Evolutionary conservation across 257 asterid genomes (phyloP).

Genomic region (Forsythia viridissima): DNA sequence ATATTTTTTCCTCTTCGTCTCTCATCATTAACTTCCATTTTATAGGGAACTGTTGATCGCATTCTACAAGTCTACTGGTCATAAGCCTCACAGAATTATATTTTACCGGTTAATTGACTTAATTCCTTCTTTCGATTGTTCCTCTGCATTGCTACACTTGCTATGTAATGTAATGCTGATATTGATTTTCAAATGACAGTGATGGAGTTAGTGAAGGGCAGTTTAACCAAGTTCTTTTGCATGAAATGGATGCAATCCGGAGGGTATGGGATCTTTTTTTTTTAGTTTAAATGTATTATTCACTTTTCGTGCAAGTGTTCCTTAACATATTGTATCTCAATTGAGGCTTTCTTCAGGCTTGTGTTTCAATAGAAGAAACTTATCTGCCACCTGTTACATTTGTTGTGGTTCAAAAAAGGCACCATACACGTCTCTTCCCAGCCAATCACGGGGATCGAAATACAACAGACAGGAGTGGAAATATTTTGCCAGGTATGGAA

Average conservation of each 20-base stretch:
- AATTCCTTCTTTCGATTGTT: neutral
- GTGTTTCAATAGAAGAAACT: conserved; percentile 42
- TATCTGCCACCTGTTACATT: conserved; percentile 70
- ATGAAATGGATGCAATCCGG: conserved; percentile 71
- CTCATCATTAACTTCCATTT: neutral
- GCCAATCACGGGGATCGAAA: conserved; percentile 37
- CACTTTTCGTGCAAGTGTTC: neutral
- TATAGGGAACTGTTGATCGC: conserved; percentile 62
- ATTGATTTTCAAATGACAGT: conserved; percentile 35
- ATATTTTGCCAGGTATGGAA: conserved; percentile 73
- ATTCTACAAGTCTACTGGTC: conserved; percentile 32
- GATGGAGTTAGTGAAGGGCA: conserved; percentile 96
- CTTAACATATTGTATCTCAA: neutral
- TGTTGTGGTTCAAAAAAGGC: conserved; percentile 90
- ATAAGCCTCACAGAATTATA: conserved; percentile 63
- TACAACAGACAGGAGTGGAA: conserved; percentile 70
- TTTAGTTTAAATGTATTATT: neutral
- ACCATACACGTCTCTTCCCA: conserved; percentile 85
- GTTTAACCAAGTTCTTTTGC: conserved; percentile 63
- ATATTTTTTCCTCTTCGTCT: neutral
- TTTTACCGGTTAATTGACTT: conserved; percentile 56
- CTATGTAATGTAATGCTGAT: neutral
- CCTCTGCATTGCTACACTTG: neutral
- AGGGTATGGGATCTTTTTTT: conserved; percentile 35
- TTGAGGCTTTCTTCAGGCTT: conserved; percentile 57